phyloP scores from a whole-genome alignment of 139 green algal genomes.

The Tetratostichococcus sp. region DNA sequence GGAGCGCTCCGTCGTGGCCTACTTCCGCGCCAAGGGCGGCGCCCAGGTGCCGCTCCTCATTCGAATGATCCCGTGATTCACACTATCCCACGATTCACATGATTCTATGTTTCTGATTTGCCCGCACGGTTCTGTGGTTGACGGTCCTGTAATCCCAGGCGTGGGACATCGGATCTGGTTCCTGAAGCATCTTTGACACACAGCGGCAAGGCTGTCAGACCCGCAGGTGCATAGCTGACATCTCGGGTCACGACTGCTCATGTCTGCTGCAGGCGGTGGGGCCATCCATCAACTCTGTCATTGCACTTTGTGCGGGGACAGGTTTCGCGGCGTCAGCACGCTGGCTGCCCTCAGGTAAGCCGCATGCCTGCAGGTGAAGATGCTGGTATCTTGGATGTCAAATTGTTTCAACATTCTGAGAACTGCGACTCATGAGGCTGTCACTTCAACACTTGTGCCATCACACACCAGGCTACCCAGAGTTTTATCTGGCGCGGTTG shows the following conservation, averaged over 20 bases:
- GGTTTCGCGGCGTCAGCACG: neutral
- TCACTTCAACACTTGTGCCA: neutral
- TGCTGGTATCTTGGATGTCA: neutral
- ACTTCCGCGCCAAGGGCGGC: slow-evolving; percentile 5
- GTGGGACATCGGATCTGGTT: too few relatives aligned
- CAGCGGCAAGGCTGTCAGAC: too few relatives aligned
- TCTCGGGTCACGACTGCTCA: too few relatives aligned
- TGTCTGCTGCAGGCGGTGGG: slow-evolving; percentile 2
- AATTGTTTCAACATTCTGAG: too few relatives aligned
- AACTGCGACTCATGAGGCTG: too few relatives aligned
- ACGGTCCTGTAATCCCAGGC: too few relatives aligned
- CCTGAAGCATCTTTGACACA: too few relatives aligned
- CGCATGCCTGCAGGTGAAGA: neutral
- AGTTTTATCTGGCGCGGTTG: slow-evolving; percentile 2
- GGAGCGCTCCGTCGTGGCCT: slow-evolving; percentile 11
- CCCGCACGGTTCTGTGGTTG: too few relatives aligned
- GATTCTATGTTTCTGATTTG: too few relatives aligned
- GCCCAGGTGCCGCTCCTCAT: neutral
- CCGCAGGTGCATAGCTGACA: too few relatives aligned
- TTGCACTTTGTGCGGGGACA: neutral
- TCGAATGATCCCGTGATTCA: too few relatives aligned
- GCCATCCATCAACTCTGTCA: slow-evolving; percentile 7
- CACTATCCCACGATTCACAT: too few relatives aligned
- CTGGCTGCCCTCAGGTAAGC: slow-evolving; percentile 3
- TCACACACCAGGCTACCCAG: slow-evolving; percentile 10